Conservation (phyloP, 179 eudicot species). For the Pouteria campechiana region DNA sequence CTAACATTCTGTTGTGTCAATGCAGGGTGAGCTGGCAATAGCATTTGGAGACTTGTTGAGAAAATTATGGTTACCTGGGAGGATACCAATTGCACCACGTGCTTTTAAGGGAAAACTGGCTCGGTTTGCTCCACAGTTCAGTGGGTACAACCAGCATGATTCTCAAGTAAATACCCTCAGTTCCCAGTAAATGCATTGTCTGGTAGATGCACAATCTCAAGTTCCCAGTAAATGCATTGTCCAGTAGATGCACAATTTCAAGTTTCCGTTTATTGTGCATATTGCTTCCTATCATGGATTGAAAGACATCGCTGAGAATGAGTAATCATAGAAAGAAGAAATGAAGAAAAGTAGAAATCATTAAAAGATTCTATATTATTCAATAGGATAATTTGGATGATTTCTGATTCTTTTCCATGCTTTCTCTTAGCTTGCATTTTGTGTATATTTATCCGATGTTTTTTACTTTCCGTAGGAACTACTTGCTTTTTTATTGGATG, state of each 20-base stretch:
- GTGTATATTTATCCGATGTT: too few relatives aligned
- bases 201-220: too few relatives aligned
- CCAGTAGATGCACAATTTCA: too few relatives aligned
- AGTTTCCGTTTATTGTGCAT: too few relatives aligned
- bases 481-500: constrained; percentile 97
- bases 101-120: constrained; percentile 84
- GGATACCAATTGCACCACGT: constrained; percentile 71
- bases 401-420: neutral
- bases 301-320: too few relatives aligned
- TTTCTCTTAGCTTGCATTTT: neutral
- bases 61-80: constrained; percentile 81
- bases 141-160: constrained; percentile 98
- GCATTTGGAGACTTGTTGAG: constrained; percentile 94
- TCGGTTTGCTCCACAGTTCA: constrained; percentile 98
- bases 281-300: too few relatives aligned
- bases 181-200: too few relatives aligned
- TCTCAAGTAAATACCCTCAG: constrained; percentile 57
- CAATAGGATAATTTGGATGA: too few relatives aligned
- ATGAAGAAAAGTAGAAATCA: too few relatives aligned
- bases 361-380: too few relatives aligned
- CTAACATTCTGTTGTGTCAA: constrained; percentile 10
- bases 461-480: constrained; percentile 57
- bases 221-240: too few relatives aligned
- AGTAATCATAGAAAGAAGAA: too few relatives aligned
- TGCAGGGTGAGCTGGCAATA: constrained; percentile 95